These are phyloP conservation scores for Pugionium dolabratum DNA, from an alignment of 345 rosid species.

Conservation along the genomic window DNA sequence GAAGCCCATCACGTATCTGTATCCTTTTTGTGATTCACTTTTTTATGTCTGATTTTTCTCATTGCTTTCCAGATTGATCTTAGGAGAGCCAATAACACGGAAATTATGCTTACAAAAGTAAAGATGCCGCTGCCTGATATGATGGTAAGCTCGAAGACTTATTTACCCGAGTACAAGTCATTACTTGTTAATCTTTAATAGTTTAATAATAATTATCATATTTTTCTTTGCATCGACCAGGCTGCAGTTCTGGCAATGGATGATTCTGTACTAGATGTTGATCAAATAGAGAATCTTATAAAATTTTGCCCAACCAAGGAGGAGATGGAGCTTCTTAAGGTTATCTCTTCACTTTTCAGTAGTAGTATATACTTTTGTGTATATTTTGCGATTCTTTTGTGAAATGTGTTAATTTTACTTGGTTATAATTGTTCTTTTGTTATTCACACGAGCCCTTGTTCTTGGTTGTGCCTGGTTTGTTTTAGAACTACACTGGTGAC, in stretches of 20 bases:
- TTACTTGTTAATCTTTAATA: not conserved
- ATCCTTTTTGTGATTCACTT: constrained; percentile 1
- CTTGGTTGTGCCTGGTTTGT: constrained; percentile 31
- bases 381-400: constrained; percentile 6
- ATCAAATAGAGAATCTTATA: constrained; percentile 97
- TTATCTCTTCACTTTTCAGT: constrained; percentile 29
- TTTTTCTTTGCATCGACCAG: constrained; percentile 46
- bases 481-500: constrained; percentile 82
- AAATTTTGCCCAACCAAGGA: constrained; percentile 98
- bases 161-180: not conserved
- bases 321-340: constrained; percentile 99
- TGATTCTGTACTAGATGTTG: constrained; percentile 84
- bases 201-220: constrained; percentile 2
- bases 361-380: not conserved
- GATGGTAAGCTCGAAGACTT: constrained; percentile 74
- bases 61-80: constrained; percentile 72
- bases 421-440: constrained; percentile 4
- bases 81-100: constrained; percentile 98
- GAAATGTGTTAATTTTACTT: not conserved
- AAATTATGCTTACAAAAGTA: constrained; percentile 99
- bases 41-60: not conserved
- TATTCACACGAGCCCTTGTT: constrained; percentile 15
- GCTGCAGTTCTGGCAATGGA: constrained; percentile 98
- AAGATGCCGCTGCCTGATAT: constrained; percentile 98
- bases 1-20: not conserved